Evolutionary conservation across 1,284 basidiomycete genomes (phyloP).

Genomic region (Rhodotorula glutinis): DNA sequence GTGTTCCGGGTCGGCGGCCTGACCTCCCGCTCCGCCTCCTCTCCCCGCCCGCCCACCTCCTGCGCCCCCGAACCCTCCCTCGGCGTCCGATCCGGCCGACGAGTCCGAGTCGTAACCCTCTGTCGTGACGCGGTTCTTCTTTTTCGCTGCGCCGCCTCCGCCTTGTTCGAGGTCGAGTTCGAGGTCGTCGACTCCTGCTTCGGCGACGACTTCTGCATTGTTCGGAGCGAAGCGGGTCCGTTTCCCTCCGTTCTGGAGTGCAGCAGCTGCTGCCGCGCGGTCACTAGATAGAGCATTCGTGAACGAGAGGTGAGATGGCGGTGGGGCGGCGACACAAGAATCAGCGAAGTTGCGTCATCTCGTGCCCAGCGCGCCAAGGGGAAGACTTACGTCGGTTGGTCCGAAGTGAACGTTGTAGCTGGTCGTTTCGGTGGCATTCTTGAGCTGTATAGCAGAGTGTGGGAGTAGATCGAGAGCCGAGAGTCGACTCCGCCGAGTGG

Average conservation of each 20-base stretch:
- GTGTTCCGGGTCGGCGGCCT: conserved; percentile 46
- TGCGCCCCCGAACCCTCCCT: conserved; percentile 30
- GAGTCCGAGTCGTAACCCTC: conserved; percentile 41
- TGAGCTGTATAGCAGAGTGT: not conserved
- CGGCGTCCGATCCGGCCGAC: conserved; percentile 22
- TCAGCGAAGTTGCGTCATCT: not conserved
- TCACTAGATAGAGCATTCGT: not conserved
- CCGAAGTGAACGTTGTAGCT: conserved; percentile 14
- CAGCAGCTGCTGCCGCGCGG: conserved; percentile 10
- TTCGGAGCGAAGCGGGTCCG: conserved; percentile 30
- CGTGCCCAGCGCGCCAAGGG: not conserved
- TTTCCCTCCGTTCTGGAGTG: conserved; percentile 22
- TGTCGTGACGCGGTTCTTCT: conserved; percentile 29
- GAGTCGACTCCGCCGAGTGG: too few relatives aligned
- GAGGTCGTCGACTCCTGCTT: conserved; percentile 26
- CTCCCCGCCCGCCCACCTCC: conserved; percentile 25
- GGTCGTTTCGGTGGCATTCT: conserved; percentile 16
- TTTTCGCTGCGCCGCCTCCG: not conserved
- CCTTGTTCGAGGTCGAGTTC: conserved; percentile 34
- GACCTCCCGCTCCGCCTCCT: conserved; percentile 2
- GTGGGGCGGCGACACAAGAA: not conserved
- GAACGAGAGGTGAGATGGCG: not conserved
- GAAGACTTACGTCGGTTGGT: conserved; percentile 10
- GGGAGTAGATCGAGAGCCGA: not conserved
- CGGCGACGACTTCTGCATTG: conserved; percentile 7